A percentile compares a stretch with the other conserved stretches of the same genome.
These are phyloP conservation scores for Ophiostoma ips DNA, from an alignment of 2,329 filamentous ascomycete species.

Conservation along the genomic window DNA sequence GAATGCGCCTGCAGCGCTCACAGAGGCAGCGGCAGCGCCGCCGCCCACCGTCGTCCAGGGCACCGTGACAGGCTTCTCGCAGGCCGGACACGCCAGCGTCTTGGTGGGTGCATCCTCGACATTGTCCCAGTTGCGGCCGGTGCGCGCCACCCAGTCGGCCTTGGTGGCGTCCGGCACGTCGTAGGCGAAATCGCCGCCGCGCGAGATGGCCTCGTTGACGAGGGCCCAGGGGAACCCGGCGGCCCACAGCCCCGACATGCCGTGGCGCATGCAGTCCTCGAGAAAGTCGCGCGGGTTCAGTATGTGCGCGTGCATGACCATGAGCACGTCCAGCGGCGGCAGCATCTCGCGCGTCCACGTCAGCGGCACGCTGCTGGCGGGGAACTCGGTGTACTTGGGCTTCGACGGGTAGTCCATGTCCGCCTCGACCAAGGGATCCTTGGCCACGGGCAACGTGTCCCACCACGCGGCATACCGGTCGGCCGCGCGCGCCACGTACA, in stretches of 20 bases:
- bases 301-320: constrained; percentile 71
- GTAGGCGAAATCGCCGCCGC: constrained; percentile 38
- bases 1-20: no score
- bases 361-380: constrained; percentile 7
- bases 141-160: constrained; percentile 31
- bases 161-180: constrained; percentile 29
- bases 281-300: constrained; percentile 62
- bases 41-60: constrained; percentile 48
- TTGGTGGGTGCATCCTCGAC: constrained; percentile 35
- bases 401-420: constrained; percentile 20
- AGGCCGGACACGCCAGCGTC: constrained; percentile 40
- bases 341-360: constrained; percentile 4
- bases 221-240: constrained; percentile 52
- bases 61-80: constrained; percentile 27
- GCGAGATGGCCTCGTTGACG: constrained; percentile 43
- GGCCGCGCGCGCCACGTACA: constrained; percentile 55
- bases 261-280: constrained; percentile 54
- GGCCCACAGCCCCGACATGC: constrained; percentile 41
- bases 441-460: constrained; percentile 22
- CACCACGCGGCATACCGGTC: constrained; percentile 58
- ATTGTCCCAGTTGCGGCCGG: constrained; percentile 45
- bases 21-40: no score
- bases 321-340: constrained; percentile 45
- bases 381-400: constrained; percentile 22
- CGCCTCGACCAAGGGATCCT: constrained; percentile 20